phyloP scores from a whole-genome alignment of 2,329 filamentous ascomycete species.

The Ceratocystiopsis sp. region DNA sequence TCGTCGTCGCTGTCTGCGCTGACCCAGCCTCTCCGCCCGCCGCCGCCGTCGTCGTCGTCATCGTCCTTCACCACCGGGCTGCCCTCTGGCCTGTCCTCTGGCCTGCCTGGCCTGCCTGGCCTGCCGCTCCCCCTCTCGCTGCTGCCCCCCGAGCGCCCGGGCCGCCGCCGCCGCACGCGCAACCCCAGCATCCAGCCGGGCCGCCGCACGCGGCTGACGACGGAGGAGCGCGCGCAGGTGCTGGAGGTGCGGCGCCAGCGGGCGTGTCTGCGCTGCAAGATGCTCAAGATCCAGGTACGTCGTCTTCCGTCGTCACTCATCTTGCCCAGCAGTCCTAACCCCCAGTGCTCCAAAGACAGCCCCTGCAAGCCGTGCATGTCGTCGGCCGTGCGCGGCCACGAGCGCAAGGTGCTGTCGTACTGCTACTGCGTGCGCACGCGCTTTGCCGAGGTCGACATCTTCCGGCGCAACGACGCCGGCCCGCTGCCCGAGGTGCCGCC shows the following conservation, averaged over 20 bases:
- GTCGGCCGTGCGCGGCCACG: constrained; percentile 13
- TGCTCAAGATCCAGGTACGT: constrained; percentile 15
- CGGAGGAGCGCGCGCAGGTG: constrained; percentile 11
- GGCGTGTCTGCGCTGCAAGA: constrained; percentile 14
- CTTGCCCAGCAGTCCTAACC: not conserved
- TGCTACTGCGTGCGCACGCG: constrained; percentile 15
- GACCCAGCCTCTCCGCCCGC: too few species aligned
- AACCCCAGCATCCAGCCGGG: constrained; percentile 1
- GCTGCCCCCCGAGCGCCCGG: too few species aligned
- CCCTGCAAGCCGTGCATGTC: constrained; percentile 14
- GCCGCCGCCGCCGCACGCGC: not conserved
- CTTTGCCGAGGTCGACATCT: constrained; percentile 16
- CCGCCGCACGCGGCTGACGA: constrained; percentile 11
- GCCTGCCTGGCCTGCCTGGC: too few species aligned
- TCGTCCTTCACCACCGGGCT: too few species aligned
- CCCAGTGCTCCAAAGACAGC: constrained; percentile 14
- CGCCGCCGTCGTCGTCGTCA: too few species aligned
- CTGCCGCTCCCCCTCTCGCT: too few species aligned
- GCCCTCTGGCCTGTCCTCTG: too few species aligned
- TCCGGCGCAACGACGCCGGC: constrained; percentile 5
- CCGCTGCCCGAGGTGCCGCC: constrained; percentile 4
- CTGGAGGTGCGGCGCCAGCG: constrained; percentile 13
- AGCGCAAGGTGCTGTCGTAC: constrained; percentile 14
- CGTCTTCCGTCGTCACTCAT: not conserved
- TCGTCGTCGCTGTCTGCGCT: too few species aligned